Evolutionary conservation across 2,329 filamentous ascomycete genomes (phyloP).

Genomic region (Fusarium oxysporum): DNA sequence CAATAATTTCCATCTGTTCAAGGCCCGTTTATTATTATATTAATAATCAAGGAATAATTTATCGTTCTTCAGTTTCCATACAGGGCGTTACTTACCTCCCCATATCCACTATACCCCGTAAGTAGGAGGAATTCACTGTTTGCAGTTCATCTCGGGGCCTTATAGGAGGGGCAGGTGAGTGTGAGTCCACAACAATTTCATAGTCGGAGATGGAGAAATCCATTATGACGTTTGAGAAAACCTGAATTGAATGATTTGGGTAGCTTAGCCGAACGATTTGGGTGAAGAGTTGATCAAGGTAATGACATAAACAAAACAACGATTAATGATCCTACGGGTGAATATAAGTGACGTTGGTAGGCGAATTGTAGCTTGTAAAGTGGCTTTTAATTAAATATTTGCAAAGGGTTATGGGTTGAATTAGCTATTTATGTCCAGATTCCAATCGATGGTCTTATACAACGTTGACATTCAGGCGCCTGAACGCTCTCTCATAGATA

Average conservation of each 20-base stretch:
- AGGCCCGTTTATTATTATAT: background rate
- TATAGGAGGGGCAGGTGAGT: background rate
- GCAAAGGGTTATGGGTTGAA: background rate
- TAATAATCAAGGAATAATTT: background rate
- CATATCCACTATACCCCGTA: slow-evolving; percentile 32
- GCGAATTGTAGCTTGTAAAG: background rate
- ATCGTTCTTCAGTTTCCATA: background rate
- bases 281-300: background rate
- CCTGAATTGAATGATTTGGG: background rate
- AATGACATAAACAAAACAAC: background rate
- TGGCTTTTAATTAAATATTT: background rate
- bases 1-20: background rate
- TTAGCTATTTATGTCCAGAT: background rate
- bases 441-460: background rate
- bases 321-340: background rate
- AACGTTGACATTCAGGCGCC: background rate
- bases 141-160: background rate
- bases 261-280: background rate
- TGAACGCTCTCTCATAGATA: background rate
- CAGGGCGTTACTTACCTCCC: slow-evolving; percentile 12
- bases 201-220: slow-evolving; percentile 3
- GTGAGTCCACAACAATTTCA: slow-evolving; percentile 3
- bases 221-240: background rate
- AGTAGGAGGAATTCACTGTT: background rate
- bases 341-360: background rate